Evolutionary conservation across 2,329 filamentous ascomycete species (phyloP).

Genomic region (Blastomyces emzantsi): DNA sequence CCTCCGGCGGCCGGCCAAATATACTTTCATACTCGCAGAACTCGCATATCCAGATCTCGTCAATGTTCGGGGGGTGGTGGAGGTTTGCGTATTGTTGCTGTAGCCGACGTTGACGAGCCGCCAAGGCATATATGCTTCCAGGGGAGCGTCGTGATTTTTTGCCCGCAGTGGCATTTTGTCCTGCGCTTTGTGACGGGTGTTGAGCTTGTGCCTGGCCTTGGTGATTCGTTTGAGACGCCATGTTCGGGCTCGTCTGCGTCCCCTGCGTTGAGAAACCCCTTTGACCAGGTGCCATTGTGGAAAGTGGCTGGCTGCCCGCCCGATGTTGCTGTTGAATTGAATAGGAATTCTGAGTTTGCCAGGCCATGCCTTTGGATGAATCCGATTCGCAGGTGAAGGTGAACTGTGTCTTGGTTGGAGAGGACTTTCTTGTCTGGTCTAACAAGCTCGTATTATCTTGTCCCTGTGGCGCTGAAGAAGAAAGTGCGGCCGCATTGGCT

Average conservation of each 20-base stretch:
- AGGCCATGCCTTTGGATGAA: conserved; percentile 67
- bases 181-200: conserved; percentile 31
- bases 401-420: conserved; percentile 74
- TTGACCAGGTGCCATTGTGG: conserved; percentile 25
- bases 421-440: conserved; percentile 56
- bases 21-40: conserved; percentile 98
- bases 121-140: conserved; percentile 61
- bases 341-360: conserved; percentile 53
- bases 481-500: conserved; percentile 69
- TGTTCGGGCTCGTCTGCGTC: conserved; percentile 48
- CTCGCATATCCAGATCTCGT: conserved; percentile 90
- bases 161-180: conserved; percentile 40
- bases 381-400: conserved; percentile 95
- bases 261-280: conserved; percentile 44
- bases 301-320: conserved; percentile 27
- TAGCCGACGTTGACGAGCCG: conserved; percentile 67
- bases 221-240: conserved; percentile 32
- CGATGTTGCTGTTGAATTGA: conserved; percentile 31
- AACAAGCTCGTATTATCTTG: conserved; percentile 73
- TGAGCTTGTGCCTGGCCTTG: conserved; percentile 23
- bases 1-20: conserved; percentile 76
- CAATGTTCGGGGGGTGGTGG: conserved; percentile 58
- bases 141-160: conserved; percentile 59
- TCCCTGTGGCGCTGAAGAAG: conserved; percentile 49
- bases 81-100: conserved; percentile 69